Evolutionary conservation across 73 alveolate species (phyloP), one percentile per base, ranked within the genome.

Genomic region (Paramecium caudatum): DNA sequence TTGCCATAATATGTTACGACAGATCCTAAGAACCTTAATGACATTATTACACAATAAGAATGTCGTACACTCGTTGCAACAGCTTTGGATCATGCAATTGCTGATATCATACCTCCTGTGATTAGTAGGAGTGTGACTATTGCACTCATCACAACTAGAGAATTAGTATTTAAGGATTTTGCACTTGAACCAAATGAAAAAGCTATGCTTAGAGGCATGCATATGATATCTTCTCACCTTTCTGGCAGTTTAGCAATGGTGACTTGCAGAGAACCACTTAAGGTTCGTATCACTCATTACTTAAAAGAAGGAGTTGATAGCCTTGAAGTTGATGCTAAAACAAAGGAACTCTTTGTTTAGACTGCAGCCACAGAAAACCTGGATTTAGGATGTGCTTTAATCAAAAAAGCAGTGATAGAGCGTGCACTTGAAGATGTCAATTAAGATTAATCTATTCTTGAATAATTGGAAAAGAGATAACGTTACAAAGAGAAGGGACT

Each of bases 161-260:
- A 97, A 92, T 84, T 98, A 49, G 99, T 97, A 5, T 91, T 98
- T 39, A 98, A 98, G 91, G 99, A 98, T 86, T 97, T 96, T 90
- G 97, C 97, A 50, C 93, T 91, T 68, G 99, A 98, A 81, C 95
- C 97, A 23, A 97, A 98, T 93, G 98, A 93, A 81, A 91, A 93
- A 36, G 96, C 94, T 87, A 93, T 98, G 55, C 91, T 86, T 37
- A 88, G 90, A 27, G 99, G 99, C 0, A 97, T 99, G n/a, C 94
- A 93, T 16, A 82, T 92, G 84, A 97, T 96, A 30, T 97, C 97
- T 10, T 65, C 97, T 90, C 93, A 96, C 45, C 84, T 98, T 32
- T 98, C 99, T 19, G 99, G 99, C 0, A 91, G 97, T 12, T 93
- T 98, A 46, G 99, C 99, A 12, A 94, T 94, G 33, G 98, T 98